Conservation (phyloP, 176 grass and related monocot genomes). For the Triticum turgidum region DNA sequence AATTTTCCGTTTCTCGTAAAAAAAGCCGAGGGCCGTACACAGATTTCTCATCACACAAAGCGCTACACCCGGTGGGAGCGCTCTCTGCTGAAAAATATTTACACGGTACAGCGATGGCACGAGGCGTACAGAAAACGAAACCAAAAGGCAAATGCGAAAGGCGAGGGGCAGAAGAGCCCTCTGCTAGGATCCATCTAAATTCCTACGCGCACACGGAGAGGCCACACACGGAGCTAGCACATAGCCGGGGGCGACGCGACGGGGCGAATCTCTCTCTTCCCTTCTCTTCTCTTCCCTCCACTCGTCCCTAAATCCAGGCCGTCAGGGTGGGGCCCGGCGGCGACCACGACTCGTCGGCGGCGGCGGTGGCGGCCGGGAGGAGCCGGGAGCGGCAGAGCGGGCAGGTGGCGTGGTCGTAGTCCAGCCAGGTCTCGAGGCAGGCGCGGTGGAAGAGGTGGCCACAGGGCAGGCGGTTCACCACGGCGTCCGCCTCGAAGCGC, state of each 20-base stretch:
- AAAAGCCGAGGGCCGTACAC: conserved; percentile 6
- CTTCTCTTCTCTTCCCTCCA: neutral
- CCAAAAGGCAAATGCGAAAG: neutral
- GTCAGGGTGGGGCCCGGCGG: neutral
- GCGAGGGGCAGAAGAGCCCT: neutral
- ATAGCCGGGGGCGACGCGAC: conserved; percentile 31
- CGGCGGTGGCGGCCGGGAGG: conserved; percentile 18
- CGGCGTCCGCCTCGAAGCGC: conserved; percentile 62
- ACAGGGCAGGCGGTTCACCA: conserved; percentile 76
- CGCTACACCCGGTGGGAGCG: conserved; percentile 42
- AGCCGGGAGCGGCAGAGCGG: conserved; percentile 70
- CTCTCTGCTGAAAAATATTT: conserved; percentile 45
- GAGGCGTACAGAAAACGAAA: neutral
- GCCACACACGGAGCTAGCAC: conserved; percentile 51
- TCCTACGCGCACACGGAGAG: conserved; percentile 44
- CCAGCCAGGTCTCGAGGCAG: conserved; percentile 84
- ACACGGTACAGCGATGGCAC: conserved; percentile 40
- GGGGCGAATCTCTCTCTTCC: neutral
- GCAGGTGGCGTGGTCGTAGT: conserved; percentile 84
- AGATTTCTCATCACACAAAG: neutral
- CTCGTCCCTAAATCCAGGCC: neutral
- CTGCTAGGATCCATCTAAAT: neutral
- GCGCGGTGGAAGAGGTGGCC: conserved; percentile 79
- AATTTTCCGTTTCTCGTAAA: neutral
- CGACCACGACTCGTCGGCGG: neutral